Conservation (phyloP, 306 rosid genomes). For the Malus sieversii region DNA sequence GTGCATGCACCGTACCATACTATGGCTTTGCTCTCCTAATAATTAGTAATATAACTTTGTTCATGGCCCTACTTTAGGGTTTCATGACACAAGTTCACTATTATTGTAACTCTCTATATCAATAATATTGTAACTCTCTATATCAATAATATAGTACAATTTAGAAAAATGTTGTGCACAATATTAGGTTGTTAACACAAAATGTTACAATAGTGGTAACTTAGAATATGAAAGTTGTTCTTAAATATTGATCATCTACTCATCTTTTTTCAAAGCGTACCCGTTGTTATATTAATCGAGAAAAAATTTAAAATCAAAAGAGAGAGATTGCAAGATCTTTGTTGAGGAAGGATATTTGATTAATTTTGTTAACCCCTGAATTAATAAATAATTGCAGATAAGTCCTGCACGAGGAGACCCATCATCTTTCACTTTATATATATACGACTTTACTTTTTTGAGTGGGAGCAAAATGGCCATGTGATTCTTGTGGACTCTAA, state of each 20-base stretch:
- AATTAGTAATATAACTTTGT: too few relatives aligned
- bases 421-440: background rate
- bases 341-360: background rate
- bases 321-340: background rate
- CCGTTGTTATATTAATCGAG: background rate
- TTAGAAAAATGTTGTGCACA: too few relatives aligned
- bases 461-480: slow-evolving; percentile 6
- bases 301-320: background rate
- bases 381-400: background rate
- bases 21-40: background rate
- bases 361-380: background rate
- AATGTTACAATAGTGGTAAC: too few relatives aligned
- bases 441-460: background rate
- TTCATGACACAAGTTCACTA: too few relatives aligned
- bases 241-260: too few relatives aligned
- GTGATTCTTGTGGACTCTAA: background rate
- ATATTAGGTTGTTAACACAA: too few relatives aligned
- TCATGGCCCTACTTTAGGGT: background rate
- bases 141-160: too few relatives aligned
- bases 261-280: too few relatives aligned
- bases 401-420: background rate
- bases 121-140: too few relatives aligned
- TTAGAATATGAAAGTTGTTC: too few relatives aligned
- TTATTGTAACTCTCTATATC: too few relatives aligned
- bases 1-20: background rate